Conservation (phyloP, 805 yeast species). For the Ogataea henricii region DNA sequence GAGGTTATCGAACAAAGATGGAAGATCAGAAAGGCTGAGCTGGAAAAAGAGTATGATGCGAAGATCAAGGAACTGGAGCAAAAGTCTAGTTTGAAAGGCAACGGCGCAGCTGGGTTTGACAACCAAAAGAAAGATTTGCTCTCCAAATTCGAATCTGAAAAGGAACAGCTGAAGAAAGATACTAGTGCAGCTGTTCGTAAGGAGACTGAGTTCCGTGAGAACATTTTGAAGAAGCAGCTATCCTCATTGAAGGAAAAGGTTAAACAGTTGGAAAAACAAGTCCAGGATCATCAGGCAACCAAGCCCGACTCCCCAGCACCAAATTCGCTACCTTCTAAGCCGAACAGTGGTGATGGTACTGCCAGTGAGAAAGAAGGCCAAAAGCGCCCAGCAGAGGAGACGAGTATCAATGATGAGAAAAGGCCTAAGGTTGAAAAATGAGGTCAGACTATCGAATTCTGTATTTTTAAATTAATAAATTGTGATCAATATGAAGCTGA, state of each 20-base stretch:
- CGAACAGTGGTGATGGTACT: conserved; percentile 1
- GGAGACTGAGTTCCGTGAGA: conserved; percentile 59
- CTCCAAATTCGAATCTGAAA: conserved; percentile 27
- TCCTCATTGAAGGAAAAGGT: conserved; percentile 49
- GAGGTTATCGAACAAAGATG: conserved; percentile 38
- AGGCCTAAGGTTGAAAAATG: conserved; percentile 22
- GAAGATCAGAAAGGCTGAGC: conserved; percentile 36
- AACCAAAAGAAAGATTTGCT: conserved; percentile 22
- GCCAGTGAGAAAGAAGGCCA: not conserved
- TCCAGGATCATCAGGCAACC: not conserved
- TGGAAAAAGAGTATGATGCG: conserved; percentile 33
- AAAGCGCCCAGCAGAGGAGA: conserved; percentile 26
- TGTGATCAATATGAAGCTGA: not conserved
- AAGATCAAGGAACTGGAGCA: conserved; percentile 27
- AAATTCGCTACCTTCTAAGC: conserved; percentile 4
- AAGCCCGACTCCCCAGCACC: conserved; percentile 1
- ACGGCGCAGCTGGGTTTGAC: conserved; percentile 14
- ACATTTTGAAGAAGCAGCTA: conserved; percentile 55
- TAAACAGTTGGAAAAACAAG: conserved; percentile 21
- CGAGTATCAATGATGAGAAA: conserved; percentile 19
- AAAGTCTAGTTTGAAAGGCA: conserved; percentile 5
- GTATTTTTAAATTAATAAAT: conserved; percentile 2
- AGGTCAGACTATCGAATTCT: not conserved
- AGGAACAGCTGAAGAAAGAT: conserved; percentile 44
- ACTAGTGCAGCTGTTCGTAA: conserved; percentile 53